Evolutionary conservation across 2,329 filamentous ascomycete species (phyloP).

Genomic region (Elsinoe australis): DNA sequence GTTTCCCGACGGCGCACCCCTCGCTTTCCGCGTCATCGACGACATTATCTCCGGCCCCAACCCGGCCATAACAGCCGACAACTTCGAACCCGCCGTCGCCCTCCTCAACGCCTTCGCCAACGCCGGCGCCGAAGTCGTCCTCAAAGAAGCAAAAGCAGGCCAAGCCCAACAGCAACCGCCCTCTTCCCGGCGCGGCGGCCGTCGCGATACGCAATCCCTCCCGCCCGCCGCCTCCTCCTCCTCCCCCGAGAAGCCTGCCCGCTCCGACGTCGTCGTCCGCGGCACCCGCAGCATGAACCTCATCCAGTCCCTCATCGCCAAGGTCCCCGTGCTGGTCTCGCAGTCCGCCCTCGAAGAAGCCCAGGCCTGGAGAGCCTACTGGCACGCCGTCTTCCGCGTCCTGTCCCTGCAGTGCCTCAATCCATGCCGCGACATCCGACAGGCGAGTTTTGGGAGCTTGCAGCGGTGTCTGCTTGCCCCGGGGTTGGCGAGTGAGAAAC

Average conservation of each 20-base stretch:
- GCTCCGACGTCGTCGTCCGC: constrained; percentile 65
- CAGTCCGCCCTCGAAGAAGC: constrained; percentile 75
- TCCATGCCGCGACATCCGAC: constrained; percentile 84
- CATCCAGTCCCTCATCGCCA: constrained; percentile 71
- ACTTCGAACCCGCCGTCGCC: constrained; percentile 80
- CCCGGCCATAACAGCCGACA: constrained; percentile 86
- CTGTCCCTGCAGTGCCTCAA: constrained; percentile 88
- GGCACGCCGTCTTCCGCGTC: constrained; percentile 88
- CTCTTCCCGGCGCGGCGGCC: constrained; percentile 31
- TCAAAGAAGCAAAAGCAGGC: constrained; percentile 62
- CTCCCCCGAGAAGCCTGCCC: constrained; percentile 38
- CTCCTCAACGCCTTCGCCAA: constrained; percentile 86
- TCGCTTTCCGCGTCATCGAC: constrained; percentile 83
- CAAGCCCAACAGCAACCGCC: constrained; percentile 24
- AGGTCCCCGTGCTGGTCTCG: constrained; percentile 79
- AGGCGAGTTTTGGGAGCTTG: constrained; percentile 76
- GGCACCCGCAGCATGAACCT: constrained; percentile 74
- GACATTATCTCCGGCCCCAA: constrained; percentile 61
- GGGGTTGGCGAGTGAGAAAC: constrained; percentile 71
- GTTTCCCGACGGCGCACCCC: constrained; percentile 58
- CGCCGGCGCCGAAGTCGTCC: constrained; percentile 64
- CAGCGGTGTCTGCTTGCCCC: constrained; percentile 80
- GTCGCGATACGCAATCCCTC: constrained; percentile 27
- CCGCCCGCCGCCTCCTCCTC: constrained; percentile 21
- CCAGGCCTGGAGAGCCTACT: constrained; percentile 91